Base-by-base conservation (phyloP, 495 filamentous ascomycete species). In the Penicillium pancosmium region DNA sequence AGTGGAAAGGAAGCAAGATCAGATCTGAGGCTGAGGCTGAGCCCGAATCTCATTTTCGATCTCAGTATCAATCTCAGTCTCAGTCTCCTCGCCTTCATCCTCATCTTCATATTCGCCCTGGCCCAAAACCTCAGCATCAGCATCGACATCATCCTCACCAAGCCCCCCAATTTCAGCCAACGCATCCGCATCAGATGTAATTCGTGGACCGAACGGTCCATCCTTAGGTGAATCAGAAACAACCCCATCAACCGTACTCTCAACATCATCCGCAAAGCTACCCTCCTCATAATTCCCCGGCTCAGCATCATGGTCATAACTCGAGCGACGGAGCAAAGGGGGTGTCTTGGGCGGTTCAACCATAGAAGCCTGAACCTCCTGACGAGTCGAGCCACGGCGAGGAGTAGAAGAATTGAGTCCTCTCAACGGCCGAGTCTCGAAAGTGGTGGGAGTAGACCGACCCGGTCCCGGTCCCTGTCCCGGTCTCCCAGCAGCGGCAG, bases 221-320 rank as follows among this genome's bases (percentile, higher is more conserved):
- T 73, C 70, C 38, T 66, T 69, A 4, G 76, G 76, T 1, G 76
- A 76, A 0, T 68, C 74, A 2, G 74, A 77, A 41, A 77, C 69
- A 52, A 77, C 62, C 15, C 72, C 73, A 35, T 71, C 76, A 50
- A 70, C 73, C 8, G 72, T 78, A 57, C 75, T 77, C 38, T 78
- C 76, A 19, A 65, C 63, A 36, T 80, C 77, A 54, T 77, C 76
- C 12, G 71, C 64, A 35, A 75, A 70, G 57, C 60, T 62, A 19
- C 66, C 60, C 12, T 66, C 62, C 25, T 77, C 76, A 53, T 78
- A 76, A 53, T 63, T 72, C 12, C 68, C 67, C 6, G 76, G 75
- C 59, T 84, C 84, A 0, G 89, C 89, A 65, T 93, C 90, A 46
- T 81, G 78, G 66, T 92, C 90, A 64, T 93, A 93, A 62, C 83